These are phyloP conservation scores for Ogataea henricii DNA, from an alignment of 805 yeast genomes.

Conservation along the genomic window DNA sequence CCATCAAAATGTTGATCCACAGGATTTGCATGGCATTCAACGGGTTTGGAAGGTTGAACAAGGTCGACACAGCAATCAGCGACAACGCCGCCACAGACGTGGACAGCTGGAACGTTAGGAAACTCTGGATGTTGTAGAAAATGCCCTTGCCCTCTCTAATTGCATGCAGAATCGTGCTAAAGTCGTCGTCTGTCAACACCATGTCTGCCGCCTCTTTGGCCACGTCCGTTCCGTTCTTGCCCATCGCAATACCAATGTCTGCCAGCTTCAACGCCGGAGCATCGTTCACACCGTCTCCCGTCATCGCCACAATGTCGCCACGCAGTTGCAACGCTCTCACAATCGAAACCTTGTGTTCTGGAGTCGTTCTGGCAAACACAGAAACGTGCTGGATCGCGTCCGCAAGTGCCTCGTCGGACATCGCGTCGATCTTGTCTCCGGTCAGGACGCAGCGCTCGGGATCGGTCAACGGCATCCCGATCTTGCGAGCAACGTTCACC, in stretches of 20 bases:
- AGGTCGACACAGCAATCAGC: slow-evolving; percentile 81
- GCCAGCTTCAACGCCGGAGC: slow-evolving; percentile 98
- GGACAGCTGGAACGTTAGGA: slow-evolving; percentile 91
- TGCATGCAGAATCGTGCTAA: slow-evolving; percentile 89
- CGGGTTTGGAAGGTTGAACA: slow-evolving; percentile 89
- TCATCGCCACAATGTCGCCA: slow-evolving; percentile 97
- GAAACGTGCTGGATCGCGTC: slow-evolving; percentile 79
- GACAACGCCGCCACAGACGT: slow-evolving; percentile 95
- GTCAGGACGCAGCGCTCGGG: slow-evolving; percentile 70
- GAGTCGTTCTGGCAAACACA: slow-evolving; percentile 93
- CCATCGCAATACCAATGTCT: slow-evolving; percentile 95
- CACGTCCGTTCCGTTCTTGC: slow-evolving; percentile 92
- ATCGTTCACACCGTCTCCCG: slow-evolving; percentile 99
- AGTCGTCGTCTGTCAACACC: slow-evolving; percentile 96
- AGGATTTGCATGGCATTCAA: slow-evolving; percentile 97
- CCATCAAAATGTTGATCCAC: slow-evolving; percentile 98
- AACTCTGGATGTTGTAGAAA: slow-evolving; percentile 92
- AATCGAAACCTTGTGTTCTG: slow-evolving; percentile 88
- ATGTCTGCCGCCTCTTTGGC: slow-evolving; percentile 98
- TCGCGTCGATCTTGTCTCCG: slow-evolving; percentile 78
- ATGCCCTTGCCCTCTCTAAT: slow-evolving; percentile 98
- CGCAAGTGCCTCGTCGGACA: slow-evolving; percentile 72
- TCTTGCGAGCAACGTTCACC: slow-evolving; percentile 77
- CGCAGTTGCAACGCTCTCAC: slow-evolving; percentile 86
- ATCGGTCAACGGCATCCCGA: slow-evolving; percentile 80